Evolutionary conservation across 163 green algal species (phyloP), one percentile per base, ranked within the genome.

Genomic region (Smithsoniella earleae): DNA sequence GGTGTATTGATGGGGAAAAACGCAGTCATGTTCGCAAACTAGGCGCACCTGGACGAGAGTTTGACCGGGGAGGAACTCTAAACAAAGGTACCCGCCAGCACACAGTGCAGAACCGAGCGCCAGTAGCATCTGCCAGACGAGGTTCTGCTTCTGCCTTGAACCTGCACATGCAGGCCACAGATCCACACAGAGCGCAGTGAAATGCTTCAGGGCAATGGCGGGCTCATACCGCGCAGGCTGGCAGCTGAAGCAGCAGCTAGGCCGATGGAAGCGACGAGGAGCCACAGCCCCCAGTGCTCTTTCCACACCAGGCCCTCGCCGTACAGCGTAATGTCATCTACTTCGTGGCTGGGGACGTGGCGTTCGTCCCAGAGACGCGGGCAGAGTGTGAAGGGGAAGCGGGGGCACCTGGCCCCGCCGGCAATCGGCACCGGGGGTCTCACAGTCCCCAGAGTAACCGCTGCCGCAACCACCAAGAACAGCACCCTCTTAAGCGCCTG

Each of bases 341-440:
- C 69, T 36, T 92, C 86, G 64, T 91, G 87, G 62, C 87, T 82
- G 1, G 91, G 92, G 27, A 90, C 77, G 75, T 96, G 91, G 18
- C 76, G 80, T 74, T 87, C 85, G 75, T 97, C 89, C 90, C 91
- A 97, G 33, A 96, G 81, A 3, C 92, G 82, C 2, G 87, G 88
- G 78, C 90, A 96, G 49, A 95, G 82, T 4, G 83, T 84, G 36
- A 95, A 85, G 3, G 90, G 88, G 62, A 96, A 83, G 46, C 77
- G 64, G 2, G 89, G 89, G 79, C 90, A 96, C 65, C 79, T 76
- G 2, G 89, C 82, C 38, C 88, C 88, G 37, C 88, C 89, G n/a
- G 69, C 73, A 36, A 90, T 76, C 8, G 92, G 92, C 63, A 97
- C 77, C 20, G 93, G 92, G 34, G 93, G 93, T 66, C 87, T 82